Evolutionary conservation across 139 green algal genomes (phyloP), one percentile per base, ranked within the genome.

Genomic region (Chlamydomonas applanata): DNA sequence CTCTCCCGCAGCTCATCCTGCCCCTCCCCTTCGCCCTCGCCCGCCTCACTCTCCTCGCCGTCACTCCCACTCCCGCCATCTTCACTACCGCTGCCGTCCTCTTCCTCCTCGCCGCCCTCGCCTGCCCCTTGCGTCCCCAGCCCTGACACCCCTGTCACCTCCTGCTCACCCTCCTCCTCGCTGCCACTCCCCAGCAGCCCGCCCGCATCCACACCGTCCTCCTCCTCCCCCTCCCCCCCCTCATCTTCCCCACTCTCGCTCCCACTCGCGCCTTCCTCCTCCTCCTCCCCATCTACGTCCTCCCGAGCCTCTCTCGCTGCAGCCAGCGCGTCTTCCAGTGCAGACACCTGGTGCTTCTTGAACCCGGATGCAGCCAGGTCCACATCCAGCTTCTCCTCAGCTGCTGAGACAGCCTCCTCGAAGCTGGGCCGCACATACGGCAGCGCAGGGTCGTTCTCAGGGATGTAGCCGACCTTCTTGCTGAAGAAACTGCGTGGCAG

Each of bases 391-490:
- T 14, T 35, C 66, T 61, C 64, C 2, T 56, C 74, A 35, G 46
- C 45, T 2, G 24, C 63, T 20, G 59, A 72, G n/a, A 74, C 68
- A 63, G 75, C 62, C 0, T 79, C 77, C n/a, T 85, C 56, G 33
- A 91, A 89, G 59, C 78, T 74, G 1, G 90, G 84, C 17, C 79
- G 74, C 2, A 90, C 73, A 45, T 82, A 84, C 30, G 87, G 77
- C 71, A 92, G 74, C 16, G 57, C 54, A 0, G 69, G 72, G 82
- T 95, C 89, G 13, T 76, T 46, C 63, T 87, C 65, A 11, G 79
- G 69, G 27, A 82, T 59, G 59, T 84, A 90, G 4, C 90, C 86
- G 29, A 95, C 85, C 82, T 94, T 95, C 76, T 90, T 93, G 64
- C 32, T 79, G 82, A 92, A 92, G 68, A 91, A 95, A 27, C 79